Conservation (phyloP, 1,284 basidiomycete genomes). For the Cryptococcus sp. region DNA sequence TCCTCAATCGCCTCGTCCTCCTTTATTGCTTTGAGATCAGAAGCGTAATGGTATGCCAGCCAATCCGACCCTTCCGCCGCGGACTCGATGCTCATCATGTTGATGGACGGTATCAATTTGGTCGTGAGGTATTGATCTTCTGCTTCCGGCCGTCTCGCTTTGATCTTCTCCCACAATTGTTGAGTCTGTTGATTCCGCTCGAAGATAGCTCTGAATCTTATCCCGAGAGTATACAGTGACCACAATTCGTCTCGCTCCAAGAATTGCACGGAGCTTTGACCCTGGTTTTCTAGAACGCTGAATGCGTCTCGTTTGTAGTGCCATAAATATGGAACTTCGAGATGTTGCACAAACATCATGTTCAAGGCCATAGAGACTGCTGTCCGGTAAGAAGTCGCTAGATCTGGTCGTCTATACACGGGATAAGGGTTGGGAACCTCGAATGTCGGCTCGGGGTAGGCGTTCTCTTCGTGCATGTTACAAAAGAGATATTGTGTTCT, state of each 20-base stretch:
- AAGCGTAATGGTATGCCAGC: conserved; percentile 75
- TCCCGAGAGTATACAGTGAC: conserved; percentile 80
- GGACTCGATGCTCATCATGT: conserved; percentile 67
- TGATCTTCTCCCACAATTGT: conserved; percentile 61
- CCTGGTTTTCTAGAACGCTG: conserved; percentile 44
- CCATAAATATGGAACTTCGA: conserved; percentile 95
- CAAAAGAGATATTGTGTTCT: conserved; percentile 63
- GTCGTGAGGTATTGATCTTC: conserved; percentile 44
- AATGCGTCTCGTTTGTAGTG: conserved; percentile 78
- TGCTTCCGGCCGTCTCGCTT: conserved; percentile 38
- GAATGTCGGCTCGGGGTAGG: conserved; percentile 46
- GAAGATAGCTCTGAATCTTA: conserved; percentile 79
- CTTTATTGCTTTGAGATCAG: conserved; percentile 65
- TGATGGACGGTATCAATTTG: conserved; percentile 40
- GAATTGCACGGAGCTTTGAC: conserved; percentile 58
- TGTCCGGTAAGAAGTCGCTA: conserved; percentile 70
- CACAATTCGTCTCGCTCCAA: conserved; percentile 79
- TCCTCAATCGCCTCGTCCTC: conserved; percentile 68
- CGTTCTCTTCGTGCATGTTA: conserved; percentile 29
- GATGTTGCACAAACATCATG: conserved; percentile 79
- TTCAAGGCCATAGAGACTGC: conserved; percentile 79
- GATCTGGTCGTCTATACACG: conserved; percentile 54
- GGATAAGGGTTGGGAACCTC: conserved; percentile 55
- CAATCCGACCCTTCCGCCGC: conserved; percentile 91
- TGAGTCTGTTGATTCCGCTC: conserved; percentile 69